phyloP scores from a whole-genome alignment of 768 basidiomycete species.

The Trametes cubensis region DNA sequence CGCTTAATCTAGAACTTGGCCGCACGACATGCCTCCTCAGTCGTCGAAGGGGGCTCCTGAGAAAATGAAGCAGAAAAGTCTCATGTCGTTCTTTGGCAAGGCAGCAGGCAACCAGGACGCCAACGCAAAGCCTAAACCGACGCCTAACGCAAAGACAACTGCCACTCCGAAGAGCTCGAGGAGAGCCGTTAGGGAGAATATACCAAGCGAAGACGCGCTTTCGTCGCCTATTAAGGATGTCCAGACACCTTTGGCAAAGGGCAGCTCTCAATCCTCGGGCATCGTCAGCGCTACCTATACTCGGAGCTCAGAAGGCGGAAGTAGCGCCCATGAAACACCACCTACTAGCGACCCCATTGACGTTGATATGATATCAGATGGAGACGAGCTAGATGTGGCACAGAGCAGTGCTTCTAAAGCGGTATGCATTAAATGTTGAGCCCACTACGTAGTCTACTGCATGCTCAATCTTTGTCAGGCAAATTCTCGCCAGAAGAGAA shows the following conservation, averaged over 20 bases:
- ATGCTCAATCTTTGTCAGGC: not conserved
- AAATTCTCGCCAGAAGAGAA: slow-evolving; percentile 45
- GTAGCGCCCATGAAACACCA: slow-evolving; percentile 59
- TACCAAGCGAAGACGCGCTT: slow-evolving; percentile 8
- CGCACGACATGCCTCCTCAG: slow-evolving; percentile 8
- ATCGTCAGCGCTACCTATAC: slow-evolving; percentile 41
- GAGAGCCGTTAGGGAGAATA: slow-evolving; percentile 22
- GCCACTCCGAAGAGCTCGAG: slow-evolving; percentile 10
- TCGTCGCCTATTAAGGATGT: slow-evolving; percentile 26
- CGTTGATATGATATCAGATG: slow-evolving; percentile 66
- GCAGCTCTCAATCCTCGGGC: slow-evolving; percentile 41
- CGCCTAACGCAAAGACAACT: slow-evolving; percentile 13
- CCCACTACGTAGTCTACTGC: not conserved
- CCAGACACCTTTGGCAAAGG: slow-evolving; percentile 26
- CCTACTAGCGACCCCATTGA: slow-evolving; percentile 81
- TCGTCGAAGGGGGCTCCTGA: slow-evolving; percentile 5
- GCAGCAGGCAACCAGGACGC: slow-evolving; percentile 10
- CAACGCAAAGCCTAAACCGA: slow-evolving; percentile 7
- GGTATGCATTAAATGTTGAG: slow-evolving; percentile 17
- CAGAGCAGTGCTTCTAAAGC: slow-evolving; percentile 19
- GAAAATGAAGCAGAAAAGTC: slow-evolving; percentile 70
- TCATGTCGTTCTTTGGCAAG: slow-evolving; percentile 66
- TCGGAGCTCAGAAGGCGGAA: slow-evolving; percentile 50
- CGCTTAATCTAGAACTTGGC: no score
- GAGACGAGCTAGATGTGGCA: slow-evolving; percentile 42